Evolutionary conservation across 2,329 filamentous ascomycete genomes (phyloP), one percentile per base, ranked within the genome.

Genomic region (Pseudogymnoascus sp.): DNA sequence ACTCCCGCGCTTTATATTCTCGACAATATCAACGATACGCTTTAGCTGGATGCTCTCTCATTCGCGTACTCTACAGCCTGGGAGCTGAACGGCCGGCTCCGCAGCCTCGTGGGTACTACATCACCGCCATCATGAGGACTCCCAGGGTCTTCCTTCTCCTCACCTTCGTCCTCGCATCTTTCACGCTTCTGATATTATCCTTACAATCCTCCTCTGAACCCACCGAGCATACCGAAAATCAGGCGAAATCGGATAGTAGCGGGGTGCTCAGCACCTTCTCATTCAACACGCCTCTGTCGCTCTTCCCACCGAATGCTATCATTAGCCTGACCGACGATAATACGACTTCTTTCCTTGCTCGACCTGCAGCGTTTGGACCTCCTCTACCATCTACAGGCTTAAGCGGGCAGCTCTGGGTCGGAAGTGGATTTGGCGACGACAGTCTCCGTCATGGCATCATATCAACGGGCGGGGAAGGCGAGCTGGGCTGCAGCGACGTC

Each of bases 241-340:
- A 67, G 7, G 64, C 62, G 8, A 66, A 67, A 23, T 64, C 67
- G 6, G 62, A 62, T 8, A 67, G 65, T 25, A 77, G 80, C 35
- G 76, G 81, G 62, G 73, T 87, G 58, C 77, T 77, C 62, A 79
- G 82, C 39, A 78, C 90, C 66, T 85, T 90, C 75, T 87, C 87
- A 66, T 89, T 90, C 74, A 86, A 85, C 64, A 81, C 86, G 4
- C 88, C 92, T 0, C 90, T 92, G 66, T 92, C 91, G 19, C 85
- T 99, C 22, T 99, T 99, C 73, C 92, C 93, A 4, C 92, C 92
- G 3, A 96, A 94, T 67, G 94, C 94, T 58, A 90, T 95, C 70
- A 97, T 99, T 73, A 96, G 91, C 74, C 83, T 99, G 65, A 96
- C 92, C 71, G 92, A 97, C 75, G 94, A 99, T 76, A 99, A 99